A percentile compares a stretch with the other conserved stretches of the same genome.
Conservation (phyloP, 805 yeast species). For the Yarrowia porcina region DNA sequence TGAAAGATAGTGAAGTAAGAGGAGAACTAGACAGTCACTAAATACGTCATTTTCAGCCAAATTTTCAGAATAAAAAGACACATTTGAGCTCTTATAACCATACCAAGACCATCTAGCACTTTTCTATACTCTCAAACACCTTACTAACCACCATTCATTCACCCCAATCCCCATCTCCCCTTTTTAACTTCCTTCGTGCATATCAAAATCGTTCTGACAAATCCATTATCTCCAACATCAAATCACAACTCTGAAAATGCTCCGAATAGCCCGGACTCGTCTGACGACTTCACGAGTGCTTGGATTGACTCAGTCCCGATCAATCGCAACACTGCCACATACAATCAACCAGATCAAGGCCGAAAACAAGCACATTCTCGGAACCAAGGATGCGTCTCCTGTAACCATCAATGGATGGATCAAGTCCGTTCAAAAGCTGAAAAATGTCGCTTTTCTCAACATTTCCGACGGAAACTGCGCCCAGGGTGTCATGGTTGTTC, state of each 20-base stretch:
- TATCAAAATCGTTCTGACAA: background rate
- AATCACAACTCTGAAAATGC: background rate
- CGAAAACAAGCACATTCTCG: constrained; percentile 27
- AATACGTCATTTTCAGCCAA: too few relatives aligned
- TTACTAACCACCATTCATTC: too few relatives aligned
- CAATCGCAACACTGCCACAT: background rate
- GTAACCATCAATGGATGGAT: constrained; percentile 70
- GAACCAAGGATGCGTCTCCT: constrained; percentile 28
- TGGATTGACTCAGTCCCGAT: background rate
- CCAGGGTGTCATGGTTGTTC: constrained; percentile 52
- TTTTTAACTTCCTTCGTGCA: too few relatives aligned
- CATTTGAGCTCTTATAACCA: too few relatives aligned
- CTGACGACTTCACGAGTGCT: background rate
- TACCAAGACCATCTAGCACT: too few relatives aligned
- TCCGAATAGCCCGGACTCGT: background rate
- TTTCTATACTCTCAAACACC: too few relatives aligned
- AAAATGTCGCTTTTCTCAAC: constrained; percentile 76
- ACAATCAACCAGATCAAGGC: constrained; percentile 21
- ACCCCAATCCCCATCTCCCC: too few relatives aligned
- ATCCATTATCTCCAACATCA: background rate
- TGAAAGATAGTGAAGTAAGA: too few relatives aligned
- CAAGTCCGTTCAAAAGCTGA: constrained; percentile 64
- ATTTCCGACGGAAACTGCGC: constrained; percentile 71
- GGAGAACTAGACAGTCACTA: too few relatives aligned
- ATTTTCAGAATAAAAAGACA: too few relatives aligned